Evolutionary conservation across 148 eudicot species (phyloP), one percentile per base, ranked within the genome.

Genomic region (Rhododendron simsii): DNA sequence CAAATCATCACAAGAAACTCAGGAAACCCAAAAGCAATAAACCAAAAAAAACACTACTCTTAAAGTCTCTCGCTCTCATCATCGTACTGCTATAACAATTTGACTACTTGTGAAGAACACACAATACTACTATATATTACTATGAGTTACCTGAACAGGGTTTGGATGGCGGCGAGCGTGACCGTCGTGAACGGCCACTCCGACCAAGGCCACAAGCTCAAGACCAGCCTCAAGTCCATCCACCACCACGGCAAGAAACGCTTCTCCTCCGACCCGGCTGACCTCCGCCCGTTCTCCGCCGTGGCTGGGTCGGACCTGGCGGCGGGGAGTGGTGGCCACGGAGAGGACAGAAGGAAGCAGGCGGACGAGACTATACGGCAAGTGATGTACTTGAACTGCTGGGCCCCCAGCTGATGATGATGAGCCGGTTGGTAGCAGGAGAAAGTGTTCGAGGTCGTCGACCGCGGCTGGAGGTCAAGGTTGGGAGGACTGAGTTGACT

Each of bases 381-480:
- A 76, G 96, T 93, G 45, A 91, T 94, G 96, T 92, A 91, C 84
- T 74, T 94, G 86, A 92, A 88, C 86, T 92, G 94, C 79, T 94
- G 96, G 96, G 94, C 91, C 53, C 96, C 84, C 39, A 89, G 93
- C 89, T 94, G 81, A 90, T 16, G 47, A 21, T 4, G 20, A 55
- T 12, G 23, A 33, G 67, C 10, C 55, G 51, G 5, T 5, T 30
- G 23, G 45, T 65, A 12, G 65, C 12, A 8, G 71, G 28, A 21
- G 73, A 37, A 59, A 11, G 6, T 6, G 2, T 67, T 55, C 61
- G 61, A 55, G 20, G 21, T 3, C 26, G 12, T 16, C 12, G 50
- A 37, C 45, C 18, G 74, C 18, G 51, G 73, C 48, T 0, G n/a
- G 67, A 59, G 37, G 71, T 81, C 39, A 7, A 30, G 33, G 11